Conservation (phyloP, 306 rosid species). For the Dryas drummondii region DNA sequence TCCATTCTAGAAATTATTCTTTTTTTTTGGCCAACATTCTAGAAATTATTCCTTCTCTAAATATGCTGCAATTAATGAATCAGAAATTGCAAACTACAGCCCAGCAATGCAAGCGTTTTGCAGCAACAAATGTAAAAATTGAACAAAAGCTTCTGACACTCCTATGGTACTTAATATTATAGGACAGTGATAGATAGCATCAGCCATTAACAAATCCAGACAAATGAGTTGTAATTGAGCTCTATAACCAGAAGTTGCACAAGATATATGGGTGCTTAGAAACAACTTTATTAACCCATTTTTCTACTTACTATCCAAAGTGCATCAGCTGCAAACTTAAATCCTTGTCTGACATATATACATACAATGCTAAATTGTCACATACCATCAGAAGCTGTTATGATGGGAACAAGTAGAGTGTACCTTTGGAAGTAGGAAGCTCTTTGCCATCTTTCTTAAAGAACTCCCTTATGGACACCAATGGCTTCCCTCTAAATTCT, state of each 20-base stretch:
- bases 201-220: background rate
- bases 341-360: background rate
- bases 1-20: no score
- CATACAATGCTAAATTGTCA: background rate
- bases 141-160: background rate
- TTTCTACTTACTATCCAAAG: no score
- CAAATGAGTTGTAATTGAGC: background rate
- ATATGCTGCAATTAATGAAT: background rate
- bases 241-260: background rate
- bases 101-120: background rate
- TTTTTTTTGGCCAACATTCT: no score
- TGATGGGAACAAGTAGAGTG: background rate
- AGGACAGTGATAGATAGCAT: background rate
- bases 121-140: background rate
- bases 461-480: conserved; percentile 78
- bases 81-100: background rate
- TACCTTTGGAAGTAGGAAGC: conserved; percentile 83
- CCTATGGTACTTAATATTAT: background rate
- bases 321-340: background rate
- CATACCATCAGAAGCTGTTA: background rate
- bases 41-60: background rate
- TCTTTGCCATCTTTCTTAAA: conserved; percentile 72
- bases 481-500: conserved; percentile 73
- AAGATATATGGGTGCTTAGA: background rate
- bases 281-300: no score